phyloP scores from a whole-genome alignment of 2,329 filamentous ascomycete species.

The Ceratocystis eucalypticola region DNA sequence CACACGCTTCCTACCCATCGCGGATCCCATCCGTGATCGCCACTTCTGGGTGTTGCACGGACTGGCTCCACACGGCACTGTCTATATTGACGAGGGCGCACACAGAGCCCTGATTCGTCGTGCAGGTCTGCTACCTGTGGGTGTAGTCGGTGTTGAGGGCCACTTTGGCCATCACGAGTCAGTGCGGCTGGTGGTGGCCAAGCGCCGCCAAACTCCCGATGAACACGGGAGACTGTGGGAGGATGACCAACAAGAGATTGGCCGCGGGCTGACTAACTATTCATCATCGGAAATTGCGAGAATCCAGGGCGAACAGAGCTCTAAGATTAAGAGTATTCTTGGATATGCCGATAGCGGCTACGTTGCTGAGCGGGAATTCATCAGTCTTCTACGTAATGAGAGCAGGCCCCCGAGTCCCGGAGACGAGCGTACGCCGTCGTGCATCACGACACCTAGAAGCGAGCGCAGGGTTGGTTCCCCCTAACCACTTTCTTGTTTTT shows the following conservation, averaged over 20 bases:
- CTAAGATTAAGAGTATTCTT: slow-evolving; percentile 63
- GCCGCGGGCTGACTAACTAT: slow-evolving; percentile 84
- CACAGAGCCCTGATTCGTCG: slow-evolving; percentile 67
- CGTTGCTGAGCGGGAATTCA: slow-evolving; percentile 75
- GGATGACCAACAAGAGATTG: slow-evolving; percentile 55
- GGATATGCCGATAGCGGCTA: slow-evolving; percentile 95
- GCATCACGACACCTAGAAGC: background rate
- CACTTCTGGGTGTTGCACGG: slow-evolving; percentile 97
- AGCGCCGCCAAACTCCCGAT: slow-evolving; percentile 35
- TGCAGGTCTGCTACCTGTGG: slow-evolving; percentile 76
- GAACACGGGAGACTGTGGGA: slow-evolving; percentile 36
- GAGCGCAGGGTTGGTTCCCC: background rate
- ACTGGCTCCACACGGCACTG: slow-evolving; percentile 71
- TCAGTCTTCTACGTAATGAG: slow-evolving; percentile 54
- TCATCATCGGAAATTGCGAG: slow-evolving; percentile 67
- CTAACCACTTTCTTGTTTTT: background rate
- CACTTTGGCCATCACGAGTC: slow-evolving; percentile 86
- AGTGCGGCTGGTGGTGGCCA: slow-evolving; percentile 71
- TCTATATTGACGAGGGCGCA: slow-evolving; percentile 89
- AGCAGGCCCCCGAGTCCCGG: slow-evolving; percentile 33
- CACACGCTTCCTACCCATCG: slow-evolving; percentile 80
- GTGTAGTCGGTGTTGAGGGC: slow-evolving; percentile 81
- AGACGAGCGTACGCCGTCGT: slow-evolving; percentile 5
- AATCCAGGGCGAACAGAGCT: slow-evolving; percentile 74
- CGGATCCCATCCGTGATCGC: slow-evolving; percentile 74